Conservation (phyloP, 2,329 filamentous ascomycete species). For the Westerdykella ornata region DNA sequence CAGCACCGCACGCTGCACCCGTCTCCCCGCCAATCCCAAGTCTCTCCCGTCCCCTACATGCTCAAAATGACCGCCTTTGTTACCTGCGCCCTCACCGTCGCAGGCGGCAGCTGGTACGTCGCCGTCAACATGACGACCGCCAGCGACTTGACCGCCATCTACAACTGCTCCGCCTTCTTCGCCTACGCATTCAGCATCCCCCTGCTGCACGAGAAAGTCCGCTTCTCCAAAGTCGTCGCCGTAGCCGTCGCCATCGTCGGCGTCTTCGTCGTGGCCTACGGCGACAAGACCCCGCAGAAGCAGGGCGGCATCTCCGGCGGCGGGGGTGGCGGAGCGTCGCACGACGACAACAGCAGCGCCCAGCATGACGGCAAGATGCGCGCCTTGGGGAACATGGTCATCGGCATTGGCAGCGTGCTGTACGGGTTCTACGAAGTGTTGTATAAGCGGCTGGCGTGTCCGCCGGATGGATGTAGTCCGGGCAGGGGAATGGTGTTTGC, state of each 20-base stretch:
- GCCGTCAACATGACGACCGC: slow-evolving; percentile 90
- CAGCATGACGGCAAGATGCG: slow-evolving; percentile 57
- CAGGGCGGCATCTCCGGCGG: slow-evolving; percentile 52
- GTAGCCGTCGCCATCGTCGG: slow-evolving; percentile 82
- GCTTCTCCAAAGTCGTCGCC: slow-evolving; percentile 76
- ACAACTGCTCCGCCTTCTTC: slow-evolving; percentile 98
- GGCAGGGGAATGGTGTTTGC: slow-evolving; percentile 94
- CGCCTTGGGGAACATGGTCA: slow-evolving; percentile 81
- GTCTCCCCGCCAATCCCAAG: slow-evolving; percentile 41
- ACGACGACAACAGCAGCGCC: slow-evolving; percentile 35
- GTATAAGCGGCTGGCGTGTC: slow-evolving; percentile 90
- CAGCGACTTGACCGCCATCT: slow-evolving; percentile 92
- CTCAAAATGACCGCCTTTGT: slow-evolving; percentile 71
- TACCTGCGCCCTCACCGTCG: slow-evolving; percentile 79
- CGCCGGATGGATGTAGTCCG: slow-evolving; percentile 77
- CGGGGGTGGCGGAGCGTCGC: slow-evolving; percentile 44
- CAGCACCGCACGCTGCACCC: slow-evolving; percentile 69
- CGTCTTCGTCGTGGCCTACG: slow-evolving; percentile 92
- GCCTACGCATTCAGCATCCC: slow-evolving; percentile 96
- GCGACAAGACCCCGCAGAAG: slow-evolving; percentile 55
- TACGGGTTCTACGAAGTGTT: slow-evolving; percentile 97
- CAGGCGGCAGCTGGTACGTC: slow-evolving; percentile 90
- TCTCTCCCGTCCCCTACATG: slow-evolving; percentile 64
- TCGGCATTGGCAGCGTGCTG: slow-evolving; percentile 80
- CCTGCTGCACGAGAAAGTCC: slow-evolving; percentile 74